Evolutionary conservation across 2,329 filamentous ascomycete genomes (phyloP).

Genomic region (Alternaria sp.): DNA sequence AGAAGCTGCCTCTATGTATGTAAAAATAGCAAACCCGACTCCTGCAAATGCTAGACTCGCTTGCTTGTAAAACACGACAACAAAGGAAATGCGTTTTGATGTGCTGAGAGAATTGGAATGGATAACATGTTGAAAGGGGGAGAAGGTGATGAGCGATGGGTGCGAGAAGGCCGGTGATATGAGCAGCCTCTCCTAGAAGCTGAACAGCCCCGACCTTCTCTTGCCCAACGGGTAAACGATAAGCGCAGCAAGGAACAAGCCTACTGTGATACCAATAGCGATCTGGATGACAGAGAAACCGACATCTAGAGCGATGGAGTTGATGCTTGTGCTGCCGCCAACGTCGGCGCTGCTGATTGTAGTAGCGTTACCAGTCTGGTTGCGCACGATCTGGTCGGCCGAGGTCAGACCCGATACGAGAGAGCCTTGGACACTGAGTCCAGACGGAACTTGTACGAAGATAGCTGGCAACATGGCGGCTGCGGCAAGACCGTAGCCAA

Average conservation of each 20-base stretch:
- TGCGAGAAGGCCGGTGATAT: neutral
- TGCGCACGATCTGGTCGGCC: conserved; percentile 61
- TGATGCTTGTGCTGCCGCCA: conserved; percentile 34
- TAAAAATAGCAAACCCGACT: neutral
- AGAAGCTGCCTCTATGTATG: neutral
- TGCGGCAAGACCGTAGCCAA: conserved; percentile 78
- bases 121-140: neutral
- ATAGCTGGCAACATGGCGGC: conserved; percentile 87
- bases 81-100: neutral
- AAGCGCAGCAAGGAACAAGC: conserved; percentile 56
- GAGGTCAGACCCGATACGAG: conserved; percentile 63
- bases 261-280: conserved; percentile 60
- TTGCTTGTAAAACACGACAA: conserved; percentile 1
- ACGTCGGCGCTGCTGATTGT: conserved; percentile 41
- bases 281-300: conserved; percentile 58
- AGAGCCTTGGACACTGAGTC: conserved; percentile 64
- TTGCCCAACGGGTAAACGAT: conserved; percentile 59
- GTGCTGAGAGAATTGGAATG: rapidly evolving
- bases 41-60: conserved; percentile 13
- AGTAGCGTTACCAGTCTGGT: conserved; percentile 54
- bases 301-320: conserved; percentile 56
- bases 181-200: conserved; percentile 27
- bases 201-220: conserved; percentile 50
- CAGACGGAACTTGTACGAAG: conserved; percentile 71
- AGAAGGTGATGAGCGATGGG: neutral